Percentiles rank a stretch among this genome's conserved stretches.
These are phyloP conservation scores for Trypanosoma platydactyli DNA, from an alignment of 208 protist species.

Conservation along the genomic window DNA sequence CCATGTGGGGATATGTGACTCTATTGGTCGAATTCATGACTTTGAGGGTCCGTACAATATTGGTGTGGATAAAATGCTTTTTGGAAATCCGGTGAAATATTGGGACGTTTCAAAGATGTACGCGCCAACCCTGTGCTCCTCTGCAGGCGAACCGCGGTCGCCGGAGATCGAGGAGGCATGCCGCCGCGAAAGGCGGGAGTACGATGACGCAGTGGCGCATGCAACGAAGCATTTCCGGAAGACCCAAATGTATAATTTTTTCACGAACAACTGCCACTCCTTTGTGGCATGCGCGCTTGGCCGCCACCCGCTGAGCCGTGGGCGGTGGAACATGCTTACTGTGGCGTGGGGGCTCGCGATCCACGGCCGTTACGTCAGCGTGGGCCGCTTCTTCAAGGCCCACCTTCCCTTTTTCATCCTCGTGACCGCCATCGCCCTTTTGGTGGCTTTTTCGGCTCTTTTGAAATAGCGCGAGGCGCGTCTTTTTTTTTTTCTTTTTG, in stretches of 20 bases:
- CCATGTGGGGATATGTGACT: constrained; percentile 90
- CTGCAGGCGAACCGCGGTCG: constrained; percentile 4
- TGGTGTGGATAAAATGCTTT: constrained; percentile 86
- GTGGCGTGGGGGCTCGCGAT: constrained; percentile 46
- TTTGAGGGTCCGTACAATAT: constrained; percentile 89
- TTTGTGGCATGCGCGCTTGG: constrained; percentile 63
- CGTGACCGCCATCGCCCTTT: constrained; percentile 15
- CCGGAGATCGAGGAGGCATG: constrained; percentile 25
- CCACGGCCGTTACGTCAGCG: constrained; percentile 47
- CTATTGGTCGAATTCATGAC: constrained; percentile 82
- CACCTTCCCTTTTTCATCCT: constrained; percentile 43
- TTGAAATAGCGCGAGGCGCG: too few relatives aligned
- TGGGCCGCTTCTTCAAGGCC: constrained; percentile 32
- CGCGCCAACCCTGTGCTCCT: constrained; percentile 57
- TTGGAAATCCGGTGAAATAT: constrained; percentile 84
- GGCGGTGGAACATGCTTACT: constrained; percentile 45
- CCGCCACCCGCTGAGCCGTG: constrained; percentile 28
- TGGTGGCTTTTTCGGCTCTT: background rate
- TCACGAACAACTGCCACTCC: constrained; percentile 90
- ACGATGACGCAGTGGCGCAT: constrained; percentile 48
- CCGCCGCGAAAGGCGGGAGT: constrained; percentile 43
- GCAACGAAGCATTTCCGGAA: constrained; percentile 60
- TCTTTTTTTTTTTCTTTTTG: too few relatives aligned
- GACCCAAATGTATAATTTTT: constrained; percentile 83
- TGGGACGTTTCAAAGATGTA: constrained; percentile 67